These are phyloP conservation scores for Ocimum tenuiflorum DNA, from an alignment of 257 asterid genomes.

Conservation along the genomic window DNA sequence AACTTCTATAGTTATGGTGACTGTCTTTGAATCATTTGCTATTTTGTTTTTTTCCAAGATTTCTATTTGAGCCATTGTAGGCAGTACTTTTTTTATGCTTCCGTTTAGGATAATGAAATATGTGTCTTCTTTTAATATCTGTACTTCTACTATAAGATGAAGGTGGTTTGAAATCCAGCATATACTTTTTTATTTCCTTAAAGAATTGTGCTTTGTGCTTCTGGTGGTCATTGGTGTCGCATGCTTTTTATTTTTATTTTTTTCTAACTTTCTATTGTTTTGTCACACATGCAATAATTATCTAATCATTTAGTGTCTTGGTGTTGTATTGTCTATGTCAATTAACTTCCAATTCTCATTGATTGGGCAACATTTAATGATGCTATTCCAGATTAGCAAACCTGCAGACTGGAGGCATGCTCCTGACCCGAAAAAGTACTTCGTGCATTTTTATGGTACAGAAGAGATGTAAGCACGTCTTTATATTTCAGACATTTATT, in stretches of 20 bases:
- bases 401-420: conserved; percentile 71
- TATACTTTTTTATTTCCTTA: not conserved
- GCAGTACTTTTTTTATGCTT: not conserved
- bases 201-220: not conserved
- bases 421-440: conserved; percentile 83
- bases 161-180: not conserved
- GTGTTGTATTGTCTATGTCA: conserved; percentile 12
- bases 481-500: conserved; percentile 1
- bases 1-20: not conserved
- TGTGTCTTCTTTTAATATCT: not conserved
- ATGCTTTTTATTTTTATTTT: too few species aligned
- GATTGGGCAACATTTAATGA: conserved; percentile 21
- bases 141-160: conserved; percentile 23
- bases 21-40: not conserved
- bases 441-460: conserved; percentile 89
- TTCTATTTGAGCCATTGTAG: not conserved
- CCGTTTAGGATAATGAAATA: not conserved
- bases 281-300: not conserved
- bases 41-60: not conserved
- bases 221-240: not conserved
- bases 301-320: not conserved
- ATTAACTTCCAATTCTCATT: conserved; percentile 8
- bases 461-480: conserved; percentile 67
- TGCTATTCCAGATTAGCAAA: conserved; percentile 59
- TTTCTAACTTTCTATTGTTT: not conserved